Evolutionary conservation across 2,329 filamentous ascomycete genomes (phyloP).

Genomic region (Orbilia oligospora): DNA sequence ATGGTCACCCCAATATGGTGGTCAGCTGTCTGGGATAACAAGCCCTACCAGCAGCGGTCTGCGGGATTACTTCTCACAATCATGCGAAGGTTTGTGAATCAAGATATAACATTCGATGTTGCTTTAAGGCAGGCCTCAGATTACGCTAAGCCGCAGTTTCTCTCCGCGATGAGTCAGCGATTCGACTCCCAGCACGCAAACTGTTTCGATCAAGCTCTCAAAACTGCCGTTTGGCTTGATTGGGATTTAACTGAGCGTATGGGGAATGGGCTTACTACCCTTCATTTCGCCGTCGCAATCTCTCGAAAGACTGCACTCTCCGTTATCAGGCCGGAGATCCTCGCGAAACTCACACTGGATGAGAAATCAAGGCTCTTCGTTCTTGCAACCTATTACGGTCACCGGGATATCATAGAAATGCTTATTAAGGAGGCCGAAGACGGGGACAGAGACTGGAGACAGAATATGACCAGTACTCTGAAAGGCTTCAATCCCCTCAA

Average conservation of each 20-base stretch:
- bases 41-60: too few relatives aligned
- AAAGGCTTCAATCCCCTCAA: neutral
- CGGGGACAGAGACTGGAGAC: too few relatives aligned
- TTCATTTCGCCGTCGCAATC: neutral
- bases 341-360: neutral
- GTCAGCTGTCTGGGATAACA: too few relatives aligned
- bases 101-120: too few relatives aligned
- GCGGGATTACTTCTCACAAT: too few relatives aligned
- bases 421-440: neutral
- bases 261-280: neutral
- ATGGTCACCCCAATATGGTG: too few relatives aligned
- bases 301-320: neutral
- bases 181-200: neutral
- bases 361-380: neutral
- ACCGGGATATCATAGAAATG: neutral
- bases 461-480: neutral
- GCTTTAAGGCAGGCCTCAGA: too few relatives aligned
- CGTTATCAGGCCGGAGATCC: too few relatives aligned
- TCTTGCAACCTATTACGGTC: conserved; percentile 2
- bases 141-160: too few relatives aligned
- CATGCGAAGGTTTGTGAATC: too few relatives aligned
- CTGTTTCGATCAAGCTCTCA: neutral
- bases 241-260: neutral
- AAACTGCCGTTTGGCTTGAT: neutral
- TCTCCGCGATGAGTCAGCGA: too few relatives aligned